Conservation (phyloP, 129 eudicot species). For the Helichrysum umbraculigerum region DNA sequence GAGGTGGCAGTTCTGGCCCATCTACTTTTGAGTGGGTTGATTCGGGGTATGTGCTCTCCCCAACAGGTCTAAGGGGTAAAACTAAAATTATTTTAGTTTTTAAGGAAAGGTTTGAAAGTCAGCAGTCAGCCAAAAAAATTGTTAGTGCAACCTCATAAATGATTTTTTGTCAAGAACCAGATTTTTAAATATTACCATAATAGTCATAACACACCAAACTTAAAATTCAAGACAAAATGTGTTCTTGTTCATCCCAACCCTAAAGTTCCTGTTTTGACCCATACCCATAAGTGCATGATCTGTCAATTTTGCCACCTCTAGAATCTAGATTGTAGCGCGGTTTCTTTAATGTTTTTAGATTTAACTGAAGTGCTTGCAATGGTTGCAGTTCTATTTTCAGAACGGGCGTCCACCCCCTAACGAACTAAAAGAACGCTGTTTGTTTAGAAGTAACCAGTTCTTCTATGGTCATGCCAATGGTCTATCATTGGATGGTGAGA, state of each 20-base stretch:
- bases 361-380: conserved; percentile 31
- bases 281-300: background rate
- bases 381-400: conserved; percentile 62
- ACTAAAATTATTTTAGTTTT: background rate
- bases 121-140: background rate
- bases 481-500: conserved; percentile 54
- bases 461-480: conserved; percentile 56
- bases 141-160: background rate
- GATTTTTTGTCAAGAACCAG: background rate
- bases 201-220: background rate
- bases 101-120: background rate
- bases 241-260: background rate
- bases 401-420: conserved; percentile 65
- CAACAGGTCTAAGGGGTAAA: background rate
- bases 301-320: background rate
- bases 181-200: background rate
- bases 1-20: background rate
- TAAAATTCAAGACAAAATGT: background rate
- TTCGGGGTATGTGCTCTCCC: background rate
- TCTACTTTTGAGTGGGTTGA: conserved; percentile 9
- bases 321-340: background rate
- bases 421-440: conserved; percentile 53
- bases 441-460: conserved; percentile 48
- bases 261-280: background rate
- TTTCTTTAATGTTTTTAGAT: conserved; percentile 1